Conservation (phyloP, 208 protist genomes). For the Trypanosoma cruzi region DNA sequence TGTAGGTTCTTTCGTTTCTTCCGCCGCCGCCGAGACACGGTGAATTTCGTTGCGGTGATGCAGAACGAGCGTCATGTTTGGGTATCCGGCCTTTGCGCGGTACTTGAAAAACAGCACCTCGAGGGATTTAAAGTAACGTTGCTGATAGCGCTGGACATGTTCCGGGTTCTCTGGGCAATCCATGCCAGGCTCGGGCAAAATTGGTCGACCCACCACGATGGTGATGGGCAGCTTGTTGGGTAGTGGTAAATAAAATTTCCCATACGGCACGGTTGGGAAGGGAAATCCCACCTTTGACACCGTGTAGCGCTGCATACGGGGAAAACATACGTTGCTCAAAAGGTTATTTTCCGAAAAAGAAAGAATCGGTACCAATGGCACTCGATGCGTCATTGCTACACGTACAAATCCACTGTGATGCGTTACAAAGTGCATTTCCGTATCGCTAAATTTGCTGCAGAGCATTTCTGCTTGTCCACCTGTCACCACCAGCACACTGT, state of each 20-base stretch:
- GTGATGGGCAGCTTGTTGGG: slow-evolving; percentile 43
- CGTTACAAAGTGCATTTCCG: slow-evolving; percentile 69
- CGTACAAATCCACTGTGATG: slow-evolving; percentile 73
- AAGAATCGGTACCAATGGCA: slow-evolving; percentile 64
- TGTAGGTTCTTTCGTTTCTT: background rate
- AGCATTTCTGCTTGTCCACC: slow-evolving; percentile 83
- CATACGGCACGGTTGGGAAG: slow-evolving; percentile 59
- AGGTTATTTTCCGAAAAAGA: slow-evolving; percentile 74
- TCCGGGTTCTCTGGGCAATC: slow-evolving; percentile 35
- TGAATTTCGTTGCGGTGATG: slow-evolving; percentile 45
- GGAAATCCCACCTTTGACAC: slow-evolving; percentile 62
- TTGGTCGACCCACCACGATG: slow-evolving; percentile 58
- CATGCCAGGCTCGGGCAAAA: slow-evolving; percentile 42
- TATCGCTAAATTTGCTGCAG: slow-evolving; percentile 34
- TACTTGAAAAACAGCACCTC: slow-evolving; percentile 62
- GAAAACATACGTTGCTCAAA: slow-evolving; percentile 57
- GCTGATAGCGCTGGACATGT: slow-evolving; percentile 42
- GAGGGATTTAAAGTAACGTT: slow-evolving; percentile 61
- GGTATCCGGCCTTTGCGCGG: slow-evolving; percentile 56
- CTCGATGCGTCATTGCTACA: slow-evolving; percentile 49
- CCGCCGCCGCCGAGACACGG: background rate
- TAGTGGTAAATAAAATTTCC: slow-evolving; percentile 57
- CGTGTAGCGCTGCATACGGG: slow-evolving; percentile 52
- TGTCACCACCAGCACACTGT: slow-evolving; percentile 67
- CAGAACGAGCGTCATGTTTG: slow-evolving; percentile 57